These are phyloP conservation scores for Lachnellula suecica DNA, from an alignment of 2,329 filamentous ascomycete genomes.

Conservation along the genomic window DNA sequence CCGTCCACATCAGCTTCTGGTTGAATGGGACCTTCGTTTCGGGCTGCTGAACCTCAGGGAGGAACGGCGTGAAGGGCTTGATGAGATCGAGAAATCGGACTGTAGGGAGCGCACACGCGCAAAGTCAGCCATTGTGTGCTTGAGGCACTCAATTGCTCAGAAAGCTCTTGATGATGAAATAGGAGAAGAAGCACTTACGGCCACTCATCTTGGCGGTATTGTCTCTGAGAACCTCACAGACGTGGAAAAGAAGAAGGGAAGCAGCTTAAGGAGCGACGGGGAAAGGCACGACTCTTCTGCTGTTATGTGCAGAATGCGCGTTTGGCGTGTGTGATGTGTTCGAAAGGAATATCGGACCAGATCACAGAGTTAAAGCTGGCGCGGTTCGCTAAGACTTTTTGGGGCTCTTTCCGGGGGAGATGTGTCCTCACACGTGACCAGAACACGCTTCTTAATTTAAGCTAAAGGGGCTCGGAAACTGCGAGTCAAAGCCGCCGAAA, in stretches of 20 bases:
- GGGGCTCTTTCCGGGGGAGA: constrained; percentile 14
- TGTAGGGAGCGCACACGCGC: constrained; percentile 37
- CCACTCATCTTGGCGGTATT: constrained; percentile 42
- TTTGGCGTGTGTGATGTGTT: constrained; percentile 29
- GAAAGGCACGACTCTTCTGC: constrained; percentile 27
- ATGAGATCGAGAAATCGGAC: constrained; percentile 99
- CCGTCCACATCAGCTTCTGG: constrained; percentile 96
- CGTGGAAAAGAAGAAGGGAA: constrained; percentile 32
- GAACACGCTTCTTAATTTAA: neutral
- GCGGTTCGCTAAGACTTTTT: constrained; percentile 22
- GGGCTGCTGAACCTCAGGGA: constrained; percentile 97
- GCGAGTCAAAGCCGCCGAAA: neutral
- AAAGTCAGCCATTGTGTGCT: constrained; percentile 25
- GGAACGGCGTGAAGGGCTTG: constrained; percentile 99
- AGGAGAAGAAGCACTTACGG: constrained; percentile 34
- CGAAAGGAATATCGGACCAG: constrained; percentile 29
- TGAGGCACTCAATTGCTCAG: constrained; percentile 13
- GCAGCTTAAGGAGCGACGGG: constrained; percentile 29
- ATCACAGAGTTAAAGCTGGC: constrained; percentile 20
- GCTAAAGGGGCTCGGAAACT: neutral
- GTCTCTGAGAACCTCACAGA: constrained; percentile 35
- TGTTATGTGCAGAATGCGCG: constrained; percentile 27
- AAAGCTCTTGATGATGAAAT: constrained; percentile 14
- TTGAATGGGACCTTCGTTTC: constrained; percentile 99
- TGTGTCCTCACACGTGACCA: constrained; percentile 19